Evolutionary conservation across 805 yeast species (phyloP), one percentile per base, ranked within the genome.

Genomic region (Ogataea chonburiensis): DNA sequence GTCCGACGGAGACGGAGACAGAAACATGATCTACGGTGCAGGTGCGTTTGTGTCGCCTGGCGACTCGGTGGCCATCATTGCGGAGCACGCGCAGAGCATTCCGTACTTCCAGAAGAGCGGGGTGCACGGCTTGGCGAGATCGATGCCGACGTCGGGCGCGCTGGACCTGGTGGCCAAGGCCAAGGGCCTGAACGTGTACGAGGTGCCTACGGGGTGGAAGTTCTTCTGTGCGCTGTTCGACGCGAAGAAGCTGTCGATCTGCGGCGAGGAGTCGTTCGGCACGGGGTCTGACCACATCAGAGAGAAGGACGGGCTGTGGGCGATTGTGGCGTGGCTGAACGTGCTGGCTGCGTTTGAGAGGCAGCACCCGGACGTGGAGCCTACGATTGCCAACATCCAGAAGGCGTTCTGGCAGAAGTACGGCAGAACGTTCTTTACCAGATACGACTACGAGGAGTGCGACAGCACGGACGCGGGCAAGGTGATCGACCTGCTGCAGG

Each of bases 201-300:
- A 93, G 65, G 98, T 93, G 5, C 98, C 98, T 37, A 91, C 98
- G 13, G 98, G 98, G 22, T 91, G 98, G 98, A 91, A 91, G 66
- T 91, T 91, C 61, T 91, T 91, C 75, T 89, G 98, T 66, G 91
- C 95, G 4, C 68, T 91, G 48, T 91, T 91, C 55, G 98, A 91
- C 59, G 89, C 95, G 24, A 78, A 86, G 55, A 89, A 88, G 66
- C 74, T 91, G 52, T 85, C 96, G 41, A 91, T 91, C 57, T 91
- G 98, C 66, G 98, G 98, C 52, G 98, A 91, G 66, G 98, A 91
- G 67, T 83, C 95, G 19, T 91, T 91, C 55, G 98, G 98, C 56
- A 91, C 98, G 18, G 98, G 98, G 28, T 88, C 97, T 13, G 84
- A 91, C 67, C 98, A 91, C 59, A 84, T 93, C 48, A 83, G 98